Evolutionary conservation across 1,284 basidiomycete species (phyloP).

Genomic region (Phylloboletellus chloephorus): DNA sequence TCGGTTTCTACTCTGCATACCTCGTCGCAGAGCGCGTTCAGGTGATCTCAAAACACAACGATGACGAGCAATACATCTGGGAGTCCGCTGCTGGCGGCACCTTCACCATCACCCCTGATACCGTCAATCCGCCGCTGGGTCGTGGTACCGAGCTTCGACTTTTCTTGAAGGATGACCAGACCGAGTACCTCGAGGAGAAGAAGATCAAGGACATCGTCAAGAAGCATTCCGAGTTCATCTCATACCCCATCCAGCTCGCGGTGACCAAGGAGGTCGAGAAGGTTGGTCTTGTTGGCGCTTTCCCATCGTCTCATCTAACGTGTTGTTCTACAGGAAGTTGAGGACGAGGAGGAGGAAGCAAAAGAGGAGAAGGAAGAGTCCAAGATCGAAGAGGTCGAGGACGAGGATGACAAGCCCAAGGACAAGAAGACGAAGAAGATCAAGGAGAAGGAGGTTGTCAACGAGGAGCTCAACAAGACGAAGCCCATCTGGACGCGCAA

Average conservation of each 20-base stretch:
- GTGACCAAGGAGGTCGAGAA: conserved; percentile 99
- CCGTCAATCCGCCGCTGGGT: conserved; percentile 82
- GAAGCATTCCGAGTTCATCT: conserved; percentile 99
- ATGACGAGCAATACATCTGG: conserved; percentile 99
- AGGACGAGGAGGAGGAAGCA: conserved; percentile 68
- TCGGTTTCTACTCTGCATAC: conserved; percentile 99
- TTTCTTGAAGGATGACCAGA: conserved; percentile 97
- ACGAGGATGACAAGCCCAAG: conserved; percentile 84
- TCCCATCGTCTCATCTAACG: conserved; percentile 5
- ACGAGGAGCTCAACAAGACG: conserved; percentile 99
- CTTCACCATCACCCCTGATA: conserved; percentile 97
- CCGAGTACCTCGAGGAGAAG: conserved; percentile 99
- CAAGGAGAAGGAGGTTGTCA: conserved; percentile 84
- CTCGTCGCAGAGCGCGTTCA: conserved; percentile 98
- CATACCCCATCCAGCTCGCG: conserved; percentile 98
- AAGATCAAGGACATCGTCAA: conserved; percentile 99
- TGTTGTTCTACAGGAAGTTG: conserved; percentile 63
- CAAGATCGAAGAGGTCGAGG: conserved; percentile 73
- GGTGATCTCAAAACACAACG: conserved; percentile 99
- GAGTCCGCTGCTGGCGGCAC: conserved; percentile 99
- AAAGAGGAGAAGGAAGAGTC: conserved; percentile 64
- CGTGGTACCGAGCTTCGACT: conserved; percentile 96
- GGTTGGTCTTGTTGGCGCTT: conserved; percentile 39
- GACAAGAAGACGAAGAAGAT: conserved; percentile 98
- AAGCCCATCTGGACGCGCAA: conserved; percentile 99